Percentiles rank a stretch among this genome's conserved stretches.
phyloP scores from a whole-genome alignment of 1,284 basidiomycete species.

The Inonotus obliquus region DNA sequence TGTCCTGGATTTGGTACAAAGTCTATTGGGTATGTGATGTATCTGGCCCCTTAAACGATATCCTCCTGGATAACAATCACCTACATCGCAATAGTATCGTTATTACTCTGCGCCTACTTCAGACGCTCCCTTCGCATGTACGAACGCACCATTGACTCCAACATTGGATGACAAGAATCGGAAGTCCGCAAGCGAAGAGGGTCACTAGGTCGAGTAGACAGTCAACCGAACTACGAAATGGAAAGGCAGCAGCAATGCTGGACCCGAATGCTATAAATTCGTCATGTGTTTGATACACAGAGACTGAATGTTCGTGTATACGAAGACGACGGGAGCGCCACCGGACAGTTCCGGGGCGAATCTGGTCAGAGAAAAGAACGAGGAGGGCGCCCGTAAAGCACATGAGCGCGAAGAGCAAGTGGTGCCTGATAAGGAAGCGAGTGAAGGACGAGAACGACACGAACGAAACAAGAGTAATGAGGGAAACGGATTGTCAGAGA shows the following conservation, averaged over 20 bases:
- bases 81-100: not conserved
- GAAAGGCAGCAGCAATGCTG: not conserved
- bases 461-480: not conserved
- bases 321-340: not conserved
- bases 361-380: not conserved
- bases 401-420: not conserved
- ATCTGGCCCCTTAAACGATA: too few species aligned
- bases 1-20: conserved; percentile 22
- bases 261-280: not conserved
- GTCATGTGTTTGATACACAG: not conserved
- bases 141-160: not conserved
- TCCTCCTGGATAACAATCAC: too few species aligned
- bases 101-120: conserved; percentile 2
- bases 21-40: conserved; percentile 17
- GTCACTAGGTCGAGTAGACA: too few species aligned
- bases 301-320: not conserved
- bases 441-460: not conserved
- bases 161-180: not conserved
- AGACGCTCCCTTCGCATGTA: not conserved
- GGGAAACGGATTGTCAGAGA: not conserved
- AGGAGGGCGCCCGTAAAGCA: not conserved
- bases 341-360: not conserved
- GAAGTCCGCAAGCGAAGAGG: not conserved
- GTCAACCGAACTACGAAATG: too few species aligned
- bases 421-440: not conserved